Evolutionary conservation across 2,329 filamentous ascomycete genomes (phyloP).

Genomic region (Cercospora canescens): DNA sequence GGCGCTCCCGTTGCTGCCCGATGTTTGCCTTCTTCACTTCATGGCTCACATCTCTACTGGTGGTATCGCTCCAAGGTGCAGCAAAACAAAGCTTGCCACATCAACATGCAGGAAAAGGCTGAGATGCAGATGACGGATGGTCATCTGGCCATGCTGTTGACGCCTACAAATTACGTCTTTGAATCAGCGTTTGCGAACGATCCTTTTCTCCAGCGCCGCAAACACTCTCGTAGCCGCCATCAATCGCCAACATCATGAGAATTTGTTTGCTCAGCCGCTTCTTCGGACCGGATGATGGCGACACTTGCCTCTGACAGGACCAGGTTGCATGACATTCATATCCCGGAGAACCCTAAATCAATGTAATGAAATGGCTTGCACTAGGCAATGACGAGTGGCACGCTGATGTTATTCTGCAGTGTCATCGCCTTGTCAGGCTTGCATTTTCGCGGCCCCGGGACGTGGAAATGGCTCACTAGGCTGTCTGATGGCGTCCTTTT

Average conservation of each 20-base stretch:
- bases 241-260: not conserved
- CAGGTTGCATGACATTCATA: not conserved
- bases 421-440: not conserved
- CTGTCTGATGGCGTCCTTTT: not conserved
- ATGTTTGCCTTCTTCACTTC: not conserved
- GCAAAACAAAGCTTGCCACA: not conserved
- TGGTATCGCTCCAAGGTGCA: not conserved
- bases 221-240: not conserved
- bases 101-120: not conserved
- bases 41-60: not conserved
- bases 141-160: not conserved
- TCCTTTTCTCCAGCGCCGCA: not conserved
- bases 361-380: not conserved
- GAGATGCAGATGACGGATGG: not conserved
- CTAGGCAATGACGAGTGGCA: not conserved
- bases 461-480: not conserved
- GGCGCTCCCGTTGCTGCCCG: not conserved
- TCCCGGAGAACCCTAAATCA: not conserved
- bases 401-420: not conserved
- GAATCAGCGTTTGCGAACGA: not conserved
- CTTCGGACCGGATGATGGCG: not conserved
- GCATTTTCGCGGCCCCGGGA: not conserved
- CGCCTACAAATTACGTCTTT: not conserved
- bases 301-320: not conserved
- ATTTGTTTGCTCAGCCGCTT: not conserved